Conservation (phyloP, 2,329 filamentous ascomycete genomes). For the Ceratocystis eucalypticola region DNA sequence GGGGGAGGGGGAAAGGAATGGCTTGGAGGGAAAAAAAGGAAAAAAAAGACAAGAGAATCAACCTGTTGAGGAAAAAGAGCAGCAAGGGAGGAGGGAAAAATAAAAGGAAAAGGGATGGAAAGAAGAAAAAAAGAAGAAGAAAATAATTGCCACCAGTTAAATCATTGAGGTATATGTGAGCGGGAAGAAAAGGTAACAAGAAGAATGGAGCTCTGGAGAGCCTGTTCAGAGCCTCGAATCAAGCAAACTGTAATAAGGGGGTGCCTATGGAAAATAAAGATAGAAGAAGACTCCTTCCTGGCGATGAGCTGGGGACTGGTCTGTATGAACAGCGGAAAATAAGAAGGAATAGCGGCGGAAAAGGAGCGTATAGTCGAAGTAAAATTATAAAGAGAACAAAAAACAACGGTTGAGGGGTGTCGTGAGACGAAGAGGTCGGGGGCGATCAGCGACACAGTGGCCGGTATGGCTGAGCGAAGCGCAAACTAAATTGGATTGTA, state of each 20-base stretch:
- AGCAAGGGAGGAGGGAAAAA: not conserved
- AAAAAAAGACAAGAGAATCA: not conserved
- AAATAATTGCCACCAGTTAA: slow-evolving; percentile 11
- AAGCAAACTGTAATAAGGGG: not conserved
- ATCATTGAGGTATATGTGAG: not conserved
- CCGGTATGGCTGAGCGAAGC: not conserved
- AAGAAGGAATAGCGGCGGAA: not conserved
- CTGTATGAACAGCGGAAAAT: not conserved
- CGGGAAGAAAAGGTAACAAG: not conserved
- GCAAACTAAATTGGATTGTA: not conserved
- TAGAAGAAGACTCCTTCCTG: not conserved
- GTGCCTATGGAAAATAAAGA: not conserved
- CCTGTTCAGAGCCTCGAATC: not conserved
- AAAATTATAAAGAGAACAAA: slow-evolving; percentile 5
- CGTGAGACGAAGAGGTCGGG: not conserved
- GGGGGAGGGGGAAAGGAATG: not conserved
- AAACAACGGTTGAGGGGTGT: not conserved
- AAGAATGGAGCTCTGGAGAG: not conserved
- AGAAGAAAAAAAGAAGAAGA: not conserved
- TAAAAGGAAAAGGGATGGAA: slow-evolving; percentile 1
- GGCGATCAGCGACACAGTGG: not conserved
- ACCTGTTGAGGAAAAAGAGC: not conserved
- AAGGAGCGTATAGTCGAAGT: not conserved
- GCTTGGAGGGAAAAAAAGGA: not conserved
- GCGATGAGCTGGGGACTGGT: not conserved